Percentiles rank a stretch among this genome's conserved stretches.
phyloP scores from a whole-genome alignment of 495 filamentous ascomycete genomes.

The Penicillium odoratum region DNA sequence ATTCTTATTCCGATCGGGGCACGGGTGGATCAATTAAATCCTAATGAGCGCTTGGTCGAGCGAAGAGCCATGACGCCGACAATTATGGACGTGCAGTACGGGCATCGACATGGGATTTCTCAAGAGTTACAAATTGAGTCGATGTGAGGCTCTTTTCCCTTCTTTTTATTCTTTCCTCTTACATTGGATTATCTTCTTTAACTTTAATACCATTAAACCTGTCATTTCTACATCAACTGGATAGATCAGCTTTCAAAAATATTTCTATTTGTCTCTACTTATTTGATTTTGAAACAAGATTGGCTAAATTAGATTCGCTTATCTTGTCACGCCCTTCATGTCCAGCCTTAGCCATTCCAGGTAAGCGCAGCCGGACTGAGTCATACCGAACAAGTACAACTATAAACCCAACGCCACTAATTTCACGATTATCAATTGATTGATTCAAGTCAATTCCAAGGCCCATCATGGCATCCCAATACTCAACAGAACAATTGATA shows the following conservation, averaged over 20 bases:
- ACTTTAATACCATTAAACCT: not conserved
- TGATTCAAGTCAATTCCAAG: not conserved
- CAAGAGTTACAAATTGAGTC: slow-evolving; percentile 42
- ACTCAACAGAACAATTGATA: slow-evolving; percentile 21
- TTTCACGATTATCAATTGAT: no score
- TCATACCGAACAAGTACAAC: no score
- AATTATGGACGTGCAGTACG: slow-evolving; percentile 31
- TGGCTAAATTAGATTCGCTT: no score
- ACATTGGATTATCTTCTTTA: not conserved
- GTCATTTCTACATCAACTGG: not conserved
- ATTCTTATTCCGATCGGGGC: slow-evolving; percentile 38
- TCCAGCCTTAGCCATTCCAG: no score
- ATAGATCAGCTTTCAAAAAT: not conserved
- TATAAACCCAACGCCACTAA: no score
- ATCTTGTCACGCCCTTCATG: no score
- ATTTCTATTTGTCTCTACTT: no score
- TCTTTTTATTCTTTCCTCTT: not conserved
- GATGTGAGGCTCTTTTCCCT: slow-evolving; percentile 12
- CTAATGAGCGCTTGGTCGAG: slow-evolving; percentile 30
- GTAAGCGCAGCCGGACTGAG: no score
- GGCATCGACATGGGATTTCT: slow-evolving; percentile 38
- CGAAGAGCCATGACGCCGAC: slow-evolving; percentile 26
- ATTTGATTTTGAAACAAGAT: no score
- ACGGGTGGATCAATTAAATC: slow-evolving; percentile 23
- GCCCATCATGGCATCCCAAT: slow-evolving; percentile 17